Evolutionary conservation across 2,329 filamentous ascomycete genomes (phyloP).

Genomic region (Aspergillus fumigatiaffinis): DNA sequence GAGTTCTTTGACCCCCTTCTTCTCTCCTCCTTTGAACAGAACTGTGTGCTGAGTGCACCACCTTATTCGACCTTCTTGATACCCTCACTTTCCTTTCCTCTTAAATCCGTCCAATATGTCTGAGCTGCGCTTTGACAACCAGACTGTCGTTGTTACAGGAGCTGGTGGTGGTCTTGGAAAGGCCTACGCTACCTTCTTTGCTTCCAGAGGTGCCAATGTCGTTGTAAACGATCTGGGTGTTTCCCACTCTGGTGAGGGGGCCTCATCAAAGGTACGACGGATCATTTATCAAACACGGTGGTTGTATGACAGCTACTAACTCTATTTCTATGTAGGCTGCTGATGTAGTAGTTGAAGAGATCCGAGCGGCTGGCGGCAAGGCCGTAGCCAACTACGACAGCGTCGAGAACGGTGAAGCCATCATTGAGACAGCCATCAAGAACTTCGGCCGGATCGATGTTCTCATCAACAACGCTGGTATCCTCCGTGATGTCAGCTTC

Average conservation of each 20-base stretch:
- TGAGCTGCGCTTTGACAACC: slow-evolving; percentile 78
- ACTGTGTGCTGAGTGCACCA: background rate
- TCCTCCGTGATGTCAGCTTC: slow-evolving; percentile 91
- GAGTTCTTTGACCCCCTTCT: background rate
- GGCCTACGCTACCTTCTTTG: slow-evolving; percentile 86
- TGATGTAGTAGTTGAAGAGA: slow-evolving; percentile 48
- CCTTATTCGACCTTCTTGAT: background rate
- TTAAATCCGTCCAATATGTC: slow-evolving; percentile 46
- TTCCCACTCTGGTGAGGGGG: slow-evolving; percentile 89
- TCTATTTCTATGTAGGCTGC: slow-evolving; percentile 54
- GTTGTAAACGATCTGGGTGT: slow-evolving; percentile 96
- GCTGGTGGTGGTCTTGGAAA: slow-evolving; percentile 78
- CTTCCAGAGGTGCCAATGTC: slow-evolving; percentile 82
- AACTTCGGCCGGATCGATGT: slow-evolving; percentile 72
- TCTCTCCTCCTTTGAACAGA: slow-evolving; percentile 2
- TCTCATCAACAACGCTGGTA: slow-evolving; percentile 96
- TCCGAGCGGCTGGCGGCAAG: slow-evolving; percentile 80
- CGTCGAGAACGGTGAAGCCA: slow-evolving; percentile 79
- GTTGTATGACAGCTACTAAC: slow-evolving; percentile 69
- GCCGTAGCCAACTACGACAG: slow-evolving; percentile 95
- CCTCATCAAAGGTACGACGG: slow-evolving; percentile 68
- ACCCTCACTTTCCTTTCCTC: slow-evolving; percentile 12
- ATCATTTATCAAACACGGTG: slow-evolving; percentile 23
- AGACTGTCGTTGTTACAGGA: slow-evolving; percentile 84
- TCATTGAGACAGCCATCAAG: slow-evolving; percentile 65